These are phyloP conservation scores for Fusarium sp. DNA, from an alignment of 2,329 filamentous ascomycete genomes.

Conservation along the genomic window DNA sequence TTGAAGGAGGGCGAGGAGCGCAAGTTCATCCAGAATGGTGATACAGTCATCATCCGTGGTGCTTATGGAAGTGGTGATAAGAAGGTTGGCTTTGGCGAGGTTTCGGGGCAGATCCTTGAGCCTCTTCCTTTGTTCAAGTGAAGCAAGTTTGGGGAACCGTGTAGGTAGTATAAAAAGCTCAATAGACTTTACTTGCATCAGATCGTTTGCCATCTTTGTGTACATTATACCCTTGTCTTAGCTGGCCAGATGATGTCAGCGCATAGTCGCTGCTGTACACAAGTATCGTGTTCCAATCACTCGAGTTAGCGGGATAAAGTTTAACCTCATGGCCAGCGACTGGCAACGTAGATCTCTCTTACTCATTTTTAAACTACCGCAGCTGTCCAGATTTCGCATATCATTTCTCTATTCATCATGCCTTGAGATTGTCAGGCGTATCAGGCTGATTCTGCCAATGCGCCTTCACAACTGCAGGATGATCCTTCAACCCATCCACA, in stretches of 20 bases:
- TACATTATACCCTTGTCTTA: too few species aligned
- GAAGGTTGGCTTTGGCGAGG: conserved; percentile 81
- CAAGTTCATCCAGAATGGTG: conserved; percentile 77
- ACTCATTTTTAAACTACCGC: too few species aligned
- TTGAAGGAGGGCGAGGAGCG: conserved; percentile 72
- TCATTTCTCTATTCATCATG: background rate
- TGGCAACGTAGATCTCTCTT: too few species aligned
- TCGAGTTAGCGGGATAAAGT: background rate
- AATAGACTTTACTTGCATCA: background rate
- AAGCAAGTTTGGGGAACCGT: background rate
- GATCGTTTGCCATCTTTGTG: fast-evolving
- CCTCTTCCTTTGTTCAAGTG: conserved; percentile 44
- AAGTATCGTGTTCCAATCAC: background rate
- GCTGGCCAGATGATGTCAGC: too few species aligned
- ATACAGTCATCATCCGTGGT: conserved; percentile 72
- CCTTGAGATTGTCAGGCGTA: conserved; percentile 46
- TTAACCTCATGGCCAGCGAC: too few species aligned
- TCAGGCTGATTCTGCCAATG: conserved; percentile 64
- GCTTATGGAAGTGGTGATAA: conserved; percentile 70
- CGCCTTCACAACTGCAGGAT: conserved; percentile 60
- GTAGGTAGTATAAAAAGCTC: background rate
- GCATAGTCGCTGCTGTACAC: background rate
- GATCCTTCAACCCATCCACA: conserved; percentile 53
- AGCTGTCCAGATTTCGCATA: too few species aligned
- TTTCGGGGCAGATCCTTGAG: conserved; percentile 65